These are phyloP conservation scores for Neoarthrinium moseri DNA, from an alignment of 2,329 filamentous ascomycete genomes.

Conservation along the genomic window DNA sequence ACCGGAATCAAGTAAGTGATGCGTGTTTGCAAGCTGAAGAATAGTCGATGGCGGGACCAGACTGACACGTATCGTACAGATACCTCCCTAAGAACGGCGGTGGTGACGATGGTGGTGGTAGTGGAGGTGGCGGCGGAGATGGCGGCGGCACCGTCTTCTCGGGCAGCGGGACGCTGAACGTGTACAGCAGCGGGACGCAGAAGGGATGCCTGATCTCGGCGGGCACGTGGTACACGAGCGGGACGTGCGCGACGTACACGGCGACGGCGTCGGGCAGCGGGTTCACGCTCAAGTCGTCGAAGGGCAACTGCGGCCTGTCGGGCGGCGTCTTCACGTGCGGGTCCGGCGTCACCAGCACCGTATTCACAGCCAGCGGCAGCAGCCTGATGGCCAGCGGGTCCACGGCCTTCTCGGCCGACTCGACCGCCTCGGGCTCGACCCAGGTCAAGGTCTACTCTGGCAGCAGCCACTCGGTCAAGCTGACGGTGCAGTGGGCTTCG, in stretches of 20 bases:
- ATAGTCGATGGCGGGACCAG: too few species aligned
- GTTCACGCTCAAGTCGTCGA: constrained; percentile 58
- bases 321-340: constrained; percentile 55
- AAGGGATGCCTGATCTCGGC: constrained; percentile 66
- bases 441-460: constrained; percentile 6
- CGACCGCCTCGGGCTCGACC: neutral
- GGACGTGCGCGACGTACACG: constrained; percentile 66
- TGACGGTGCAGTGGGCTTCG: constrained; percentile 1
- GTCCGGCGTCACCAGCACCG: constrained; percentile 31
- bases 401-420: constrained; percentile 4
- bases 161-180: constrained; percentile 61
- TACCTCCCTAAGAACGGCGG: constrained; percentile 21
- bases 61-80: neutral
- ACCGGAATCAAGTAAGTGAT: constrained; percentile 14
- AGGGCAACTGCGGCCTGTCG: constrained; percentile 57
- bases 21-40: too few species aligned
- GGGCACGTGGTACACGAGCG: constrained; percentile 66
- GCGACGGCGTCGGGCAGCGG: constrained; percentile 45
- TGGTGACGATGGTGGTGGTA: neutral
- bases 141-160: constrained; percentile 28
- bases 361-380: constrained; percentile 8
- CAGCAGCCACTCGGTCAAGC: neutral
- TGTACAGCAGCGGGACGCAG: constrained; percentile 43
- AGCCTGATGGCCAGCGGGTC: constrained; percentile 1
- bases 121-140: neutral